Evolutionary conservation across 352 stramenopile genomes (phyloP), one percentile per base, ranked within the genome.

Genomic region (Peronosclerospora sorghi): DNA sequence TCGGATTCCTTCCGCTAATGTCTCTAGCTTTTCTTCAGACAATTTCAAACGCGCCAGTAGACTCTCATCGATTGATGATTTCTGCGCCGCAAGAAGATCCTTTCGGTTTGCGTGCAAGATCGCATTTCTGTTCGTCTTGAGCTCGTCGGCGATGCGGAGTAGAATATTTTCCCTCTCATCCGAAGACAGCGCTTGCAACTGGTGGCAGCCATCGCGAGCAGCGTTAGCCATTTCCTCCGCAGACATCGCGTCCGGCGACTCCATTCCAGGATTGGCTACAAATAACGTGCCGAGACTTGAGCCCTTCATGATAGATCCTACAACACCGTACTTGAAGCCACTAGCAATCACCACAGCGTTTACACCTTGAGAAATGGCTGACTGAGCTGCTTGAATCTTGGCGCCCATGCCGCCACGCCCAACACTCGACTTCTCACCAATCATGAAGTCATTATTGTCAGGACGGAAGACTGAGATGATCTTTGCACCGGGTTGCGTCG

Each of bases 371-470:
- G 71, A 57, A 24, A 98, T 89, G 8, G 94, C 90, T 10, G 60
- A 74, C 26, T 95, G 71, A 1, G 93, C 91, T 12, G 89, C 76
- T 24, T 84, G 74, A 45, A 97, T 97, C 64, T 97, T 98, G 41
- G 87, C 80, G 51, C 75, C 75, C 95, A 98, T 98, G 44, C 95
- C 95, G 19, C 95, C 95, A 35, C 94, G 83, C 12, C 91, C 83
- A 18, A 88, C 56, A 26, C 59, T 74, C 5, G 82, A 94, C 42
- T 89, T 87, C 20, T 86, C 68, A 30, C 76, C 76, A 28, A 91
- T 89, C 53, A 75, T 67, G 41, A 86, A 87, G 26, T 65, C 41
- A 12, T 57, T 62, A 21, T 60, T 65, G 9, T 86, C 71, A 7
- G 67, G 64, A 18, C 58, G 58, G 54, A 88, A 91, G 9, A 83